Conservation (phyloP, 2,329 filamentous ascomycete species). For the Penicillium sp. region DNA sequence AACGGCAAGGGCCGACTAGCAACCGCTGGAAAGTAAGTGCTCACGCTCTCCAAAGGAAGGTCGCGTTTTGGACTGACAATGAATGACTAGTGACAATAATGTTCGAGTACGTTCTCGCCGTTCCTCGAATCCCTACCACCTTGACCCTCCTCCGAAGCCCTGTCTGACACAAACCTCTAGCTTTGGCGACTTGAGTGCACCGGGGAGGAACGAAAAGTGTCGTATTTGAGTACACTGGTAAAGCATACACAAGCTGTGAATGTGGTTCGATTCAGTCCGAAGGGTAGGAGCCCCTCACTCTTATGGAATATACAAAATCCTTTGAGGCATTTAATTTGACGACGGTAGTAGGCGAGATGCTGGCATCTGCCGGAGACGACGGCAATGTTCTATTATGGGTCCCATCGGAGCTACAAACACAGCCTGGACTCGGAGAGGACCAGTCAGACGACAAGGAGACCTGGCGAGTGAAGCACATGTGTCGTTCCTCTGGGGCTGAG, state of each 20-base stretch:
- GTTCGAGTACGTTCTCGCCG: constrained; percentile 68
- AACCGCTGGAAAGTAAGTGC: constrained; percentile 74
- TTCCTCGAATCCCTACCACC: constrained; percentile 19
- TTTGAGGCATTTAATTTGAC: not conserved
- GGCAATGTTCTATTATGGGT: constrained; percentile 98
- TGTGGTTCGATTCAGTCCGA: constrained; percentile 93
- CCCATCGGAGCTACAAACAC: constrained; percentile 72
- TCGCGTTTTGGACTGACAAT: constrained; percentile 15
- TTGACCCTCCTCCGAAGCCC: constrained; percentile 10
- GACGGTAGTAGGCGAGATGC: constrained; percentile 71
- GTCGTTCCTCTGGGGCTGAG: constrained; percentile 87
- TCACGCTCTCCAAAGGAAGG: not conserved
- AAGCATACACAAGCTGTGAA: constrained; percentile 98
- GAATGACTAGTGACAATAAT: constrained; percentile 70
- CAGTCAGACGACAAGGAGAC: constrained; percentile 90
- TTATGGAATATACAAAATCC: not conserved
- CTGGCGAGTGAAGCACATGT: constrained; percentile 98
- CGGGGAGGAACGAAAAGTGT: constrained; percentile 83
- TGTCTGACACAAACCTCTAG: constrained; percentile 53
- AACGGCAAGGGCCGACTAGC: constrained; percentile 88
- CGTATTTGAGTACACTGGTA: constrained; percentile 85
- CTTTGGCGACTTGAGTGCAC: constrained; percentile 88
- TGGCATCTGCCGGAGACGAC: constrained; percentile 95
- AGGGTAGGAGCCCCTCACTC: constrained; percentile 59
- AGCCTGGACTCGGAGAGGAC: constrained; percentile 75